These are phyloP conservation scores for Solanum tarapatanum DNA, from an alignment of 257 asterid species.

Conservation along the genomic window DNA sequence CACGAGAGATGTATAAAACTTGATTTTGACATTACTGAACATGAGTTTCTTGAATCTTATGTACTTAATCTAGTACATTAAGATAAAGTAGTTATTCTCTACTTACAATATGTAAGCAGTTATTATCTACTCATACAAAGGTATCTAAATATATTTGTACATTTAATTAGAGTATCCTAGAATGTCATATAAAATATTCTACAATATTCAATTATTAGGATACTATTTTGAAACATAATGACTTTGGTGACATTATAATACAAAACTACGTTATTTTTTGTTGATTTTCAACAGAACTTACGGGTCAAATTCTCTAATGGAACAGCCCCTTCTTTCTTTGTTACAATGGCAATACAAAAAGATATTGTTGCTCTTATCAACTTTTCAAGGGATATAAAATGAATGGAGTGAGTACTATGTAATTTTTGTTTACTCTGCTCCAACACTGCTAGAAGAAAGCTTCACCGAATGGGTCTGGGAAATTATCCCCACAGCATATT, in stretches of 20 bases:
- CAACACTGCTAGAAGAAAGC: neutral
- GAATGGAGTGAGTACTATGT: neutral
- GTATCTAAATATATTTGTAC: neutral
- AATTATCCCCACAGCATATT: neutral
- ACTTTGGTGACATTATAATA: neutral
- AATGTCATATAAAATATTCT: neutral
- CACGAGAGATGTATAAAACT: neutral
- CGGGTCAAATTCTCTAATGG: neutral
- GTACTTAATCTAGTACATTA: neutral
- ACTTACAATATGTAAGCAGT: neutral
- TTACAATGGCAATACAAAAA: neutral
- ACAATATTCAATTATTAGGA: neutral
- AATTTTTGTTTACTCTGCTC: neutral
- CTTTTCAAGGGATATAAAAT: neutral
- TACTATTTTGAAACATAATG: neutral
- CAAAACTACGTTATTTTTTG: neutral
- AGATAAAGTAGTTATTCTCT: neutral
- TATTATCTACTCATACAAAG: neutral
- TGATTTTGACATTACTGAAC: neutral
- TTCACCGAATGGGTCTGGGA: neutral
- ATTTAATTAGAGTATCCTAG: neutral
- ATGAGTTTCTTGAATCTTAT: neutral
- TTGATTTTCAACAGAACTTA: neutral
- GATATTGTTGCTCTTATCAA: neutral
- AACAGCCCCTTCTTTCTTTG: neutral